Evolutionary conservation across 331 rosid genomes (phyloP).

Genomic region (Quercus phellos): DNA sequence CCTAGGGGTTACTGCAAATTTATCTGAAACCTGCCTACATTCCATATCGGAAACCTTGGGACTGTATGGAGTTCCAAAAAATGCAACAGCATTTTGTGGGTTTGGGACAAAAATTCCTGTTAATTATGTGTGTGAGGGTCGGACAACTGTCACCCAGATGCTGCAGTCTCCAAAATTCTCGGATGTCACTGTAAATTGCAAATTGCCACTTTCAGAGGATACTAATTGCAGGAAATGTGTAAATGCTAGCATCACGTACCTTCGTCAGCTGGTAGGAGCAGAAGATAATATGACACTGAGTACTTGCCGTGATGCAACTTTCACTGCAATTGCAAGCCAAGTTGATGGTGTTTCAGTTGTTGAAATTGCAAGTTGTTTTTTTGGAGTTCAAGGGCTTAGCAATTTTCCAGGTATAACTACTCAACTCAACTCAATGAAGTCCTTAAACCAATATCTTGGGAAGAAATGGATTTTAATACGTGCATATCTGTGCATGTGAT

Average conservation of each 20-base stretch:
- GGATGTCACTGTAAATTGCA: slow-evolving; percentile 58
- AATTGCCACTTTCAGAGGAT: slow-evolving; percentile 61
- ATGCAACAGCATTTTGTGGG: slow-evolving; percentile 78
- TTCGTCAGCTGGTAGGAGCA: slow-evolving; percentile 61
- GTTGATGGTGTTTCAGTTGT: slow-evolving; percentile 49
- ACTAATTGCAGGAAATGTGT: slow-evolving; percentile 71
- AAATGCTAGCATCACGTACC: slow-evolving; percentile 70
- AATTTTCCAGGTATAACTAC: slow-evolving; percentile 47
- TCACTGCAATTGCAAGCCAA: slow-evolving; percentile 79
- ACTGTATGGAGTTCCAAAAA: slow-evolving; percentile 65
- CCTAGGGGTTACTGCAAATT: slow-evolving; percentile 70
- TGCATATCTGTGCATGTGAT: background rate
- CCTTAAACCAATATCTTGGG: background rate
- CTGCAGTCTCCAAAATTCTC: slow-evolving; percentile 70
- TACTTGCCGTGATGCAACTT: slow-evolving; percentile 93
- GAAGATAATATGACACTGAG: slow-evolving; percentile 70
- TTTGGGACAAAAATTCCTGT: slow-evolving; percentile 83
- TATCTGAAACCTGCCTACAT: slow-evolving; percentile 60
- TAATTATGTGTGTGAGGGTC: slow-evolving; percentile 80
- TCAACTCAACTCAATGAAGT: background rate
- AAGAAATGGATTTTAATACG: background rate
- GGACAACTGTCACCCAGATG: slow-evolving; percentile 75
- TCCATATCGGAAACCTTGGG: slow-evolving; percentile 61
- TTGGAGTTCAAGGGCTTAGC: slow-evolving; percentile 78
- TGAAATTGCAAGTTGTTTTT: slow-evolving; percentile 86